phyloP scores from a whole-genome alignment of 306 rosid species.

The Quillaja saponaria region DNA sequence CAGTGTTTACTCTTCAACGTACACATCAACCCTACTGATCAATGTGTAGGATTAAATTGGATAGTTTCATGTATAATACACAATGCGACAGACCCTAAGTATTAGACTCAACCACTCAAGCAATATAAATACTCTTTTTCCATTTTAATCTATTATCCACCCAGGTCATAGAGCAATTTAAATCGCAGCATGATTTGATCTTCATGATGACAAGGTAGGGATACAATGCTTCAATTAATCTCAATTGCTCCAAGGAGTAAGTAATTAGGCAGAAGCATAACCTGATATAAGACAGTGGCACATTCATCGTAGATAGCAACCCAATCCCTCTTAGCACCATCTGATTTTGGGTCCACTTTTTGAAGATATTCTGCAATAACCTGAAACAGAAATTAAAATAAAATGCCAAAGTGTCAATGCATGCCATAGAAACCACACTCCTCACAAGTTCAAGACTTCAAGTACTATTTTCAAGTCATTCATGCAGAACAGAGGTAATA shows the following conservation, averaged over 20 bases:
- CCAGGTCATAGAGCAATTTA: conserved; percentile 4
- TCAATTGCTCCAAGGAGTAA: conserved; percentile 5
- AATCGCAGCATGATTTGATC: neutral
- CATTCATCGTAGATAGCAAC: conserved; percentile 99
- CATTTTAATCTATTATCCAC: conserved; percentile 21
- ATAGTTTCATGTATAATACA: neutral
- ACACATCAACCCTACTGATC: conserved; percentile 7
- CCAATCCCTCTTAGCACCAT: conserved; percentile 99
- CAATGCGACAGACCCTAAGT: conserved; percentile 26
- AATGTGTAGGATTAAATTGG: conserved; percentile 11
- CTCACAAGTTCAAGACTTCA: neutral
- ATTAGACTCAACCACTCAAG: conserved; percentile 1
- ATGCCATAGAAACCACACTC: conserved; percentile 8
- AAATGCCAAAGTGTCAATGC: conserved; percentile 22
- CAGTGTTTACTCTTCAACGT: conserved; percentile 1
- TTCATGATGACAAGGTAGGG: neutral
- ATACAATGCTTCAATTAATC: neutral
- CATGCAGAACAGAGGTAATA: neutral
- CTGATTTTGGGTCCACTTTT: conserved; percentile 95
- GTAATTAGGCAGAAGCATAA: conserved; percentile 27
- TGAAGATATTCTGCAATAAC: conserved; percentile 97
- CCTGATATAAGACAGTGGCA: conserved; percentile 94
- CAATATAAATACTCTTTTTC: conserved; percentile 11
- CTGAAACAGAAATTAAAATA: conserved; percentile 41
- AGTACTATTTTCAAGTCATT: neutral